These are phyloP conservation scores for Skeletonema costatum DNA, from an alignment of 108 stramenopile species.

Conservation along the genomic window DNA sequence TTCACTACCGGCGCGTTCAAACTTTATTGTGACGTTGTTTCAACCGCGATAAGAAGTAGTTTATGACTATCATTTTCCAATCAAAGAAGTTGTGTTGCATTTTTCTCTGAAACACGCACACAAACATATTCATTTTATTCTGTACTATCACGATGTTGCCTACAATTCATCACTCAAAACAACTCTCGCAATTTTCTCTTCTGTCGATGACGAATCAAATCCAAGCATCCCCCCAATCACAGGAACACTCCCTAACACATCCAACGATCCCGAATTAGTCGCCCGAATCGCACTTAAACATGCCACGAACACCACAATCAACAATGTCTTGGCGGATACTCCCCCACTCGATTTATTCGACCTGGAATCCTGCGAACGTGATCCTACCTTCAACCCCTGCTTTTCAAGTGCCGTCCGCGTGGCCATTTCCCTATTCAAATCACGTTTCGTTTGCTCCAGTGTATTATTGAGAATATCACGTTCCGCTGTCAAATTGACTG, in stretches of 20 bases:
- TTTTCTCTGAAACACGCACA: neutral
- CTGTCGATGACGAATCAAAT: constrained; percentile 7
- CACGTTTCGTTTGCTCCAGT: constrained; percentile 89
- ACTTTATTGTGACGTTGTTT: neutral
- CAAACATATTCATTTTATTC: neutral
- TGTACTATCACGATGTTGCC: neutral
- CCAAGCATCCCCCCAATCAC: constrained; percentile 38
- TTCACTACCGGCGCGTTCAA: neutral
- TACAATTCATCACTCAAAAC: constrained; percentile 29
- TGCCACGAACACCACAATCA: constrained; percentile 27
- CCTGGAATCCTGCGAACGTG: constrained; percentile 13
- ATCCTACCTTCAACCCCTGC: constrained; percentile 37
- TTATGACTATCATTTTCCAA: neutral
- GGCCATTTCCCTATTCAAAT: constrained; percentile 85
- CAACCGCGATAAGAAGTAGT: neutral
- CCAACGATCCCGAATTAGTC: constrained; percentile 40
- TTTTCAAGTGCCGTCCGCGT: constrained; percentile 63
- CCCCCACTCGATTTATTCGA: constrained; percentile 17
- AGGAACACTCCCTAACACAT: constrained; percentile 37
- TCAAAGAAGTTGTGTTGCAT: neutral
- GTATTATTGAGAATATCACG: constrained; percentile 93
- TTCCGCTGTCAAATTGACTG: constrained; percentile 92
- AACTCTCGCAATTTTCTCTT: neutral
- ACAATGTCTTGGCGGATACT: constrained; percentile 14
- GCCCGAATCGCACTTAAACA: constrained; percentile 39